Base-by-base conservation (phyloP, 441 rosid genomes). In the Pelargonium cotyledonis region DNA sequence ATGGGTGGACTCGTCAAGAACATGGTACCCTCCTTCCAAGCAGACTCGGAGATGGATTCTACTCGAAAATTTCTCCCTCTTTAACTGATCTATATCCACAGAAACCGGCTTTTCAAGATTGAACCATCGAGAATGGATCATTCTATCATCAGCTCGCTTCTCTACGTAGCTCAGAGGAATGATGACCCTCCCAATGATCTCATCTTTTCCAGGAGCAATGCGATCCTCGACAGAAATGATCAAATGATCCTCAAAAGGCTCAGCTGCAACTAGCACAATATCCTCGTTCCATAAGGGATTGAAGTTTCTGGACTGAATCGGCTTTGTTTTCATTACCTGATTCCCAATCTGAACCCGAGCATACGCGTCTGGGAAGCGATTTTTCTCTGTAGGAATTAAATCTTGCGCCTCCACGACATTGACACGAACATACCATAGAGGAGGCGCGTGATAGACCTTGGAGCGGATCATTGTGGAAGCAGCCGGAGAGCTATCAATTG, bases 281-380 rank as follows among this genome's bases (percentile, higher is more conserved):
- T 94, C 97, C 84, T 91, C 98, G 68, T 94, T 94, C 98, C 98
- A 94, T 9, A 89, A 73, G 0, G 98, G 89, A 70, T 80, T 90
- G 65, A 91, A 80, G 40, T 83, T 79, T 55, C 88, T 85, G 61
- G 97, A 97, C 78, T 85, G 97, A 75, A 89, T 87, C 6, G 90
- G 77, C 82, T 80, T 91, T 15, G 98, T 93, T 81, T 91, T 93
- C 84, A 88, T 61, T 6, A 87, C 85, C 83, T 89, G 98, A 71
- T 87, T 83, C 66, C 95, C 97, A 64, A 93, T 84, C 77, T 89
- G 95, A 0, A 77, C 96, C 81, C 91, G 91, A 26, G 87, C 96
- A 66, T 88, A 89, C 47, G 91, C 96, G 71, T 94, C 93, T 0
- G 97, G 97, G 73, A 88, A 94, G 61, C 88, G 90, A 61, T 75